phyloP scores from a whole-genome alignment of 495 filamentous ascomycete genomes.

The Daldinia grandis region DNA sequence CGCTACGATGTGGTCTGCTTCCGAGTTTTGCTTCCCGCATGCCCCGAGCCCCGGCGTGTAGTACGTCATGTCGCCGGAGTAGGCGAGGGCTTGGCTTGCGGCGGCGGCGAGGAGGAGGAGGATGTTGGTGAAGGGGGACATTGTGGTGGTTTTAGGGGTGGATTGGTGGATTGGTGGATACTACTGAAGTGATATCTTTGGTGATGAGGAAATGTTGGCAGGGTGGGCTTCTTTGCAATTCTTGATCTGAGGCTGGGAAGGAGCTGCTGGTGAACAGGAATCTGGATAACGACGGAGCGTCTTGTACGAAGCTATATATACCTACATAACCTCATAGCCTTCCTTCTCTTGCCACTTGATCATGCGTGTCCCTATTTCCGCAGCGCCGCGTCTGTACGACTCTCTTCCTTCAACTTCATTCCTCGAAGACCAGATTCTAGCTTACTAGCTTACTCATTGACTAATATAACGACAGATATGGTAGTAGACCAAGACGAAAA shows the following conservation, averaged over 20 bases:
- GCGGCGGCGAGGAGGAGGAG: constrained; percentile 19
- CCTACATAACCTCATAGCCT: not conserved
- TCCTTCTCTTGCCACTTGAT: not conserved
- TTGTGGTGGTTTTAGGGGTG: not conserved
- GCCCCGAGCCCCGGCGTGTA: constrained; percentile 57
- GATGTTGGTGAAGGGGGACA: constrained; percentile 21
- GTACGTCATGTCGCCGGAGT: constrained; percentile 58
- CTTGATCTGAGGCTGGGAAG: not conserved
- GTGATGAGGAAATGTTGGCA: not conserved
- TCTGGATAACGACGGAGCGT: not conserved
- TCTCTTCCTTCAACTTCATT: not conserved
- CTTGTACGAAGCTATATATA: not conserved
- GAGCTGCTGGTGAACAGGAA: not conserved
- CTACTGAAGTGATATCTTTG: not conserved
- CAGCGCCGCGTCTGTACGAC: not conserved
- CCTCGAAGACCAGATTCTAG: not conserved
- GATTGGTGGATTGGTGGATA: not conserved
- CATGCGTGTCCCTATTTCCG: not conserved
- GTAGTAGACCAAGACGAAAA: not conserved
- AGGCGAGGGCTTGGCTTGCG: constrained; percentile 27
- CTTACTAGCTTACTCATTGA: not conserved
- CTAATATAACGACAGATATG: not conserved
- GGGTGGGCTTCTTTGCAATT: not conserved
- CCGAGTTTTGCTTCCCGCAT: constrained; percentile 54
- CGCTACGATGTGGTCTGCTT: constrained; percentile 53